These are phyloP conservation scores for Ascomycota sp. DNA, from an alignment of 2,329 filamentous ascomycete genomes.

Conservation along the genomic window DNA sequence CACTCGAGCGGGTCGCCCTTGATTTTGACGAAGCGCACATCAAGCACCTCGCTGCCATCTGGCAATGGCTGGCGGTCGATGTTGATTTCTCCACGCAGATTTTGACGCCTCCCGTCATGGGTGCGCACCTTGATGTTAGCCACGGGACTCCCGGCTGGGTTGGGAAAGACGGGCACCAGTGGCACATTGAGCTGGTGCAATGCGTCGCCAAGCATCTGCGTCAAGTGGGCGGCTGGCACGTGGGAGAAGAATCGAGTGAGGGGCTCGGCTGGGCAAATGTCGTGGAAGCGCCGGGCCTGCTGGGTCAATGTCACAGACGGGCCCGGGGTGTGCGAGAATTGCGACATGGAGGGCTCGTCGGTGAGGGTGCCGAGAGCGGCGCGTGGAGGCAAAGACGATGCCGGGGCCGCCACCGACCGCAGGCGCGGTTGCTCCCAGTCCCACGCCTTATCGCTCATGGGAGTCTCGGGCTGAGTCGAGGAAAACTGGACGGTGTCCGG, in stretches of 20 bases:
- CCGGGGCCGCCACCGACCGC: constrained; percentile 25
- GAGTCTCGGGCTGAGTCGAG: constrained; percentile 71
- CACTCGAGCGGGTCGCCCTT: constrained; percentile 95
- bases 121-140: constrained; percentile 55
- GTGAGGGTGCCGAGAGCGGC: constrained; percentile 40
- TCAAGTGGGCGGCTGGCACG: constrained; percentile 51
- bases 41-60: constrained; percentile 42
- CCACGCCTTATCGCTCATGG: constrained; percentile 53
- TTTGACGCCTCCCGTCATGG: constrained; percentile 50
- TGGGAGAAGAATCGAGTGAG: constrained; percentile 86
- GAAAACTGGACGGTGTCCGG: constrained; percentile 32
- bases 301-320: constrained; percentile 77
- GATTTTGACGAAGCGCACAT: constrained; percentile 80
- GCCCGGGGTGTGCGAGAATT: constrained; percentile 63
- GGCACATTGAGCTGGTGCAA: constrained; percentile 74
- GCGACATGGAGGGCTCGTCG: constrained; percentile 69
- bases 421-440: constrained; percentile 68
- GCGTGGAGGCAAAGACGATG: constrained; percentile 14
- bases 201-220: constrained; percentile 62
- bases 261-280: constrained; percentile 74
- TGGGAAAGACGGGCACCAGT: constrained; percentile 28
- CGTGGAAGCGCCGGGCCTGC: constrained; percentile 67
- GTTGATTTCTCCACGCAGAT: constrained; percentile 53
- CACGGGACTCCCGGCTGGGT: constrained; percentile 32
- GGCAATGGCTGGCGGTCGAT: constrained; percentile 44